A percentile compares a stretch with the other conserved stretches of the same genome.
Evolutionary conservation across 352 stramenopile genomes (phyloP).

Genomic region (Phytophthora brassicae): DNA sequence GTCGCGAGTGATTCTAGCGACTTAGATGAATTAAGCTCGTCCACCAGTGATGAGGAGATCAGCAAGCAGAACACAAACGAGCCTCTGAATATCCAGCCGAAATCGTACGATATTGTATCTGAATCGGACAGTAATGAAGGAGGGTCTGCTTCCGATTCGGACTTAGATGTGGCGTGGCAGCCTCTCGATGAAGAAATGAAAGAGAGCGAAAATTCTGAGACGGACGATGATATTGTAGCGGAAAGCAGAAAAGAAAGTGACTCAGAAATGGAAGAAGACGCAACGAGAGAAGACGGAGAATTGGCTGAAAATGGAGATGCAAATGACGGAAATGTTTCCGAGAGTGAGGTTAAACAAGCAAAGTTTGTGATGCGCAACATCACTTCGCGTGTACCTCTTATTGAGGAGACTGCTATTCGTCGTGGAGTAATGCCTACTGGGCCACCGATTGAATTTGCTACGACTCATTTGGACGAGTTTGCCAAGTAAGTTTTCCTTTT

Average conservation of each 20-base stretch:
- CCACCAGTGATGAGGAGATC: not conserved
- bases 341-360: conserved; percentile 25
- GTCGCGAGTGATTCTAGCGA: not conserved
- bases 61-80: not conserved
- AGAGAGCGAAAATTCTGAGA: not conserved
- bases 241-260: conserved; percentile 19
- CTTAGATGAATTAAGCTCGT: not conserved
- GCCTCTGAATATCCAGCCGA: conserved; percentile 1
- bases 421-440: conserved; percentile 36
- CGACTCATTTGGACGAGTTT: conserved; percentile 47
- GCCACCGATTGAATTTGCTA: conserved; percentile 48
- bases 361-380: conserved; percentile 36
- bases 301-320: conserved; percentile 8
- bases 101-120: conserved; percentile 1
- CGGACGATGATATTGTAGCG: conserved; percentile 11
- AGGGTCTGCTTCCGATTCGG: conserved; percentile 7
- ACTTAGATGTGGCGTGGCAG: conserved; percentile 19
- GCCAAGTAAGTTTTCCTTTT: conserved; percentile 31
- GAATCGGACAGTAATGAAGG: not conserved
- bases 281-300: conserved; percentile 11
- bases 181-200: conserved; percentile 10
- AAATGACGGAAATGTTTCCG: conserved; percentile 4
- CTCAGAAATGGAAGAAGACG: conserved; percentile 17
- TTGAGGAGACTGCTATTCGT: conserved; percentile 37
- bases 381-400: conserved; percentile 25